Evolutionary conservation across 2,329 filamentous ascomycete genomes (phyloP).

Genomic region (Daldinia sp.): DNA sequence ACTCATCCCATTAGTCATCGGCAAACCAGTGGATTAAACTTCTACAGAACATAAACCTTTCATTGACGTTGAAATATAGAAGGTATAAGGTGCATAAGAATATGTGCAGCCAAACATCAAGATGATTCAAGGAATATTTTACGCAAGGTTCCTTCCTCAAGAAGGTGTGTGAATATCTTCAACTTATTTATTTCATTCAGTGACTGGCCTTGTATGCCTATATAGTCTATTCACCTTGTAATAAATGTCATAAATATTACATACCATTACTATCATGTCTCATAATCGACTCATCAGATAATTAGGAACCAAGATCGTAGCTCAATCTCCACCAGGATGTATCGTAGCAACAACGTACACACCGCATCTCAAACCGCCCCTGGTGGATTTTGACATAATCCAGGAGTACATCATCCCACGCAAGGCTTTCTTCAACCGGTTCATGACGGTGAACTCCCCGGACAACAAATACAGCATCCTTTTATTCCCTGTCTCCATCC

Average conservation of each 20-base stretch:
- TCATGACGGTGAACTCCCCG: constrained; percentile 82
- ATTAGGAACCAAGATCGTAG: constrained; percentile 71
- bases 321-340: constrained; percentile 72
- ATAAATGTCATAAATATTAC: not conserved
- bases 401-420: constrained; percentile 95
- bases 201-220: too few relatives aligned
- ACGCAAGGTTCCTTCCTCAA: constrained; percentile 75
- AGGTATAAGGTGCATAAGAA: not conserved
- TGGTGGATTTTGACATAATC: constrained; percentile 88
- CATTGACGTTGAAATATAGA: not conserved
- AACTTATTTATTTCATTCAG: not conserved
- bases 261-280: constrained; percentile 2
- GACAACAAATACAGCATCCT: constrained; percentile 80
- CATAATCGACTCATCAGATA: constrained; percentile 34
- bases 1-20: not conserved
- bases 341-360: constrained; percentile 62
- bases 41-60: not conserved
- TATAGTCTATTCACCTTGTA: not conserved
- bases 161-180: constrained; percentile 63
- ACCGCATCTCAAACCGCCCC: constrained; percentile 64
- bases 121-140: constrained; percentile 79
- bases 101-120: constrained; percentile 11
- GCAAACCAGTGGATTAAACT: not conserved
- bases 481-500: constrained; percentile 89
- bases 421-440: constrained; percentile 93